A percentile compares a stretch with the other conserved stretches of the same genome.
Conservation (phyloP, 345 rosid species). For the Firmiana major region DNA sequence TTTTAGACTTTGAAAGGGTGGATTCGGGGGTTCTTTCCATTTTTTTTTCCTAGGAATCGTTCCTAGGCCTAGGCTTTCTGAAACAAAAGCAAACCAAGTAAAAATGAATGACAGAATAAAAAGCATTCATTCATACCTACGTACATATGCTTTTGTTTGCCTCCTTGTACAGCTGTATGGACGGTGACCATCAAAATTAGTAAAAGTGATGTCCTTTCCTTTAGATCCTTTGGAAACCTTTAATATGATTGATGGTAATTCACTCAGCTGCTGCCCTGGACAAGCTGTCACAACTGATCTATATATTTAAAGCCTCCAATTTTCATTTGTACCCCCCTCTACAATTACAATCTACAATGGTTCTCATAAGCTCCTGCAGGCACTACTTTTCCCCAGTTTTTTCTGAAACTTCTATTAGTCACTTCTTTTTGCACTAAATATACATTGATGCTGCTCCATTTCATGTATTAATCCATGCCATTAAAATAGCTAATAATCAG, state of each 20-base stretch:
- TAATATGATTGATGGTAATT: conserved; percentile 3
- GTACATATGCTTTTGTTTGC: conserved; percentile 16
- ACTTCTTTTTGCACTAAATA: background rate
- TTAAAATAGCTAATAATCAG: background rate
- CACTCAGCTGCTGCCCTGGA: background rate
- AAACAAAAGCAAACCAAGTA: background rate
- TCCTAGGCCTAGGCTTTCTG: background rate
- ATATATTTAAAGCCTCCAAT: conserved; percentile 28
- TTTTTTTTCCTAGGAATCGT: no score
- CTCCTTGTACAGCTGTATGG: conserved; percentile 12
- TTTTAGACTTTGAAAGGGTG: no score
- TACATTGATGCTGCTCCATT: background rate
- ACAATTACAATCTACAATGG: background rate
- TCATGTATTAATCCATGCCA: background rate
- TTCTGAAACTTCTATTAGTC: background rate
- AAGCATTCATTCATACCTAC: background rate
- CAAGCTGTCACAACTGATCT: background rate
- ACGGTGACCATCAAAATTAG: conserved; percentile 25
- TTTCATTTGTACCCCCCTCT: conserved; percentile 12
- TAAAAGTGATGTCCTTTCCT: background rate
- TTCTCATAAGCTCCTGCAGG: background rate
- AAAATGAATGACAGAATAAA: background rate
- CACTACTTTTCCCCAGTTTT: no score
- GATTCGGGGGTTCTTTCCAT: no score
- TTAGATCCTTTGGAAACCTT: conserved; percentile 7